These are phyloP conservation scores for Coemansia sp. DNA, from an alignment of 192 early-diverging fungal genomes.

Conservation along the genomic window DNA sequence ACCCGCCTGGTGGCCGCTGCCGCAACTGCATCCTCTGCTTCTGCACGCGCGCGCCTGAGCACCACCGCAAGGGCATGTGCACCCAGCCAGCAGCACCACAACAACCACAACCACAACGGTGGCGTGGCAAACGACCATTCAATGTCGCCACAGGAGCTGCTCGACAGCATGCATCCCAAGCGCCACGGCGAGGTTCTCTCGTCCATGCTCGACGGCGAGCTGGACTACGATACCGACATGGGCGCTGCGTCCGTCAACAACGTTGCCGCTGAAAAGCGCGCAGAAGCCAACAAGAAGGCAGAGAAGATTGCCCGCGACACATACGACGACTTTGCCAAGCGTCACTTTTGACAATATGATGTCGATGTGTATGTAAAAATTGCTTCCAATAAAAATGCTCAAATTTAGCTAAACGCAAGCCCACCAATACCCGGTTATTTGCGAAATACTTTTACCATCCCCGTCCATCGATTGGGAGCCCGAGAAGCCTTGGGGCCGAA, in stretches of 20 bases:
- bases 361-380: too few species aligned
- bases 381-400: too few species aligned
- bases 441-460: too few species aligned
- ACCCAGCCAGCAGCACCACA: neutral
- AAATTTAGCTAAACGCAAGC: neutral
- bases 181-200: conserved; percentile 32
- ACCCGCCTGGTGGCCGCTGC: neutral
- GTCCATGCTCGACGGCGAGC: conserved; percentile 50
- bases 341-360: conserved; percentile 13
- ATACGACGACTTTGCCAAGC: conserved; percentile 22
- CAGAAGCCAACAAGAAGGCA: conserved; percentile 19
- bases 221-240: conserved; percentile 51
- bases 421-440: too few species aligned
- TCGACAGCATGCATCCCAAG: conserved; percentile 36
- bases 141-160: conserved; percentile 28
- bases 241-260: conserved; percentile 47
- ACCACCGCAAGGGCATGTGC: neutral
- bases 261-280: conserved; percentile 28
- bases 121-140: neutral
- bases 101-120: neutral
- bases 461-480: too few species aligned
- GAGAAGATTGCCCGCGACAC: conserved; percentile 25
- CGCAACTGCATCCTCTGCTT: neutral
- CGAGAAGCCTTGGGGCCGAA: too few species aligned
- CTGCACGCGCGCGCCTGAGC: conserved; percentile 7